These are phyloP conservation scores for Mytilinidion resinicola DNA, from an alignment of 495 filamentous ascomycete species.

Conservation along the genomic window DNA sequence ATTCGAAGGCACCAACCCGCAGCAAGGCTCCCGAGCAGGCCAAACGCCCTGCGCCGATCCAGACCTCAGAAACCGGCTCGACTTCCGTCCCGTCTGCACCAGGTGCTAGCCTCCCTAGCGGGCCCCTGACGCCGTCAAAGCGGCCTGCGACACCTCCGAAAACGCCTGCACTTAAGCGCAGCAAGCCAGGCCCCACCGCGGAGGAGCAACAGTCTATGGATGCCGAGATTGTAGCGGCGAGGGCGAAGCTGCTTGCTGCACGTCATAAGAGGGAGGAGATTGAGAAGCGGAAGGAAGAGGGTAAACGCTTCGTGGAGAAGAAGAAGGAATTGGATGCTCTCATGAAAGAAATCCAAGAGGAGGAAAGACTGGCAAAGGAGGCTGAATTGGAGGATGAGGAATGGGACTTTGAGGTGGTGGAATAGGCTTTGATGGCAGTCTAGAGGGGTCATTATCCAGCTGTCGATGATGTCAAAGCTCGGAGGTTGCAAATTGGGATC, in stretches of 20 bases:
- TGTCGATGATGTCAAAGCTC: too few relatives aligned
- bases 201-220: background rate
- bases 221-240: background rate
- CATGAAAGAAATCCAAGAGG: background rate
- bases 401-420: background rate
- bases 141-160: too few relatives aligned
- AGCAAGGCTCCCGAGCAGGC: too few relatives aligned
- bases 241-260: too few relatives aligned
- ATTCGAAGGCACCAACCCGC: too few relatives aligned
- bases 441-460: too few relatives aligned
- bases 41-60: too few relatives aligned
- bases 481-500: too few relatives aligned
- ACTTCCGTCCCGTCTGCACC: too few relatives aligned
- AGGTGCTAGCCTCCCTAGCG: too few relatives aligned
- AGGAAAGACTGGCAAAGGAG: background rate
- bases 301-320: background rate
- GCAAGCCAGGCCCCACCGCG: background rate
- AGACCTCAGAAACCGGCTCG: too few relatives aligned
- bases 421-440: background rate
- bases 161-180: background rate
- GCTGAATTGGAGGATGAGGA: background rate
- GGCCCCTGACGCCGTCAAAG: too few relatives aligned
- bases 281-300: background rate
- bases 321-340: background rate
- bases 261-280: background rate